Base-by-base conservation (phyloP, 768 basidiomycete species). In the Paxillus rubicundulus region DNA sequence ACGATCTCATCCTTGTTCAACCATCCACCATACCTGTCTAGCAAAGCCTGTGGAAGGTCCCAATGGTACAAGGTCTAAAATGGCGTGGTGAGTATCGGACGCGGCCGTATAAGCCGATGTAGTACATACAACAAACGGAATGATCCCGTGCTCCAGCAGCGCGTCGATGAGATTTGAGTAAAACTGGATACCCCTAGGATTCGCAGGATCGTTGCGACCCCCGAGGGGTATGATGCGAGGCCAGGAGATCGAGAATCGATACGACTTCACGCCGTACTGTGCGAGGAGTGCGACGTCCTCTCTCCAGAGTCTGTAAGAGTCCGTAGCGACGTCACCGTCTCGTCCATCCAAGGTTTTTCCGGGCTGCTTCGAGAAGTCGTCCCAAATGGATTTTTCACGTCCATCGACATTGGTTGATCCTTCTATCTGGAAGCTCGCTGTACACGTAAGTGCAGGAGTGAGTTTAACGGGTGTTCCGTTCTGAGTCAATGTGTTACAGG, bases 181-280 rank as follows among this genome's bases (percentile, higher is more conserved):
- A 61, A 78, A 86, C 49, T 79, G 73, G 61, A 89, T 82, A 18
- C 88, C 87, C 52, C 76, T 70, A 50, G 80, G 77, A 68, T 89
- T 90, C 58, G 89, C 67, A 14, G 87, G 84, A 67, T 89, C 88
- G 55, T 85, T 74, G 18, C 84, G 77, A 17, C 88, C 87, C 18
- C 86, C 86, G 16, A 82, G 74, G 21, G 87, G 89, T 53, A 89
- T 86, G 57, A 89, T 78, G 24, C 88, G 78, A 10, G 85, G 79
- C 89, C 87, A 89, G 7, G 87, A 76, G 49, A 91, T 73, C 4
- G 85, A 88, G 70, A 91, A 89, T 18, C 87, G 80, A 71, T 89
- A 90, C 2, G 84, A 71, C 59, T 85, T 86, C 44, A 84, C 82
- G 32, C 86, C 85, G 56, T 87, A 86, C 33, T 74, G 59, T 21